A percentile compares a stretch with the other conserved stretches of the same genome.
Evolutionary conservation across 768 basidiomycete species (phyloP).

Genomic region (Tricholoma hemisulphureum): DNA sequence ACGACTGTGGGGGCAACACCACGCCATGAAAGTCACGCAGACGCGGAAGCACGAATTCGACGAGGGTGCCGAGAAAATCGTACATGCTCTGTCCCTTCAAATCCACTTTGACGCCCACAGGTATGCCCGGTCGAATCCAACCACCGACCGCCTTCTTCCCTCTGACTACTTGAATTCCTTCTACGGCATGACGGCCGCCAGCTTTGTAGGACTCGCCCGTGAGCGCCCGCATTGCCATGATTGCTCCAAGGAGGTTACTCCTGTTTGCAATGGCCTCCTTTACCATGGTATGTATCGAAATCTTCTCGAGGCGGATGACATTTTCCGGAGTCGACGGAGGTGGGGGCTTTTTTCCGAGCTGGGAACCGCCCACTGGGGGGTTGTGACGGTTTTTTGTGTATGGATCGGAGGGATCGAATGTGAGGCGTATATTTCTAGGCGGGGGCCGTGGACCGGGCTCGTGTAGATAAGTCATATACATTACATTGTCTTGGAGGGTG

Average conservation of each 20-base stretch:
- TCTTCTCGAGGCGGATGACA: slow-evolving; percentile 74
- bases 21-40: slow-evolving; percentile 88
- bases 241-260: slow-evolving; percentile 71
- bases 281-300: slow-evolving; percentile 83
- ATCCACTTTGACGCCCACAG: slow-evolving; percentile 87
- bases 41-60: slow-evolving; percentile 94
- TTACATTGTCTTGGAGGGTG: slow-evolving; percentile 80
- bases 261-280: slow-evolving; percentile 77
- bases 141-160: slow-evolving; percentile 69
- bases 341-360: slow-evolving; percentile 63
- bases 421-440: slow-evolving; percentile 59
- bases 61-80: slow-evolving; percentile 83
- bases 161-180: slow-evolving; percentile 78
- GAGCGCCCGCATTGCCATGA: slow-evolving; percentile 85
- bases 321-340: slow-evolving; percentile 67
- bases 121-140: slow-evolving; percentile 82
- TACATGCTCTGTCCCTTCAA: slow-evolving; percentile 92
- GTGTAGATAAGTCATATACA: slow-evolving; percentile 95
- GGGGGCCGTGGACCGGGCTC: slow-evolving; percentile 52
- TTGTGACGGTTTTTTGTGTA: slow-evolving; percentile 80
- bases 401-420: slow-evolving; percentile 75
- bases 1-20: slow-evolving; percentile 69
- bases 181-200: slow-evolving; percentile 64
- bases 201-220: slow-evolving; percentile 78
- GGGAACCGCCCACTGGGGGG: slow-evolving; percentile 69